Evolutionary conservation across 768 basidiomycete species (phyloP).

Genomic region (Leucosporidium creatinivorum): DNA sequence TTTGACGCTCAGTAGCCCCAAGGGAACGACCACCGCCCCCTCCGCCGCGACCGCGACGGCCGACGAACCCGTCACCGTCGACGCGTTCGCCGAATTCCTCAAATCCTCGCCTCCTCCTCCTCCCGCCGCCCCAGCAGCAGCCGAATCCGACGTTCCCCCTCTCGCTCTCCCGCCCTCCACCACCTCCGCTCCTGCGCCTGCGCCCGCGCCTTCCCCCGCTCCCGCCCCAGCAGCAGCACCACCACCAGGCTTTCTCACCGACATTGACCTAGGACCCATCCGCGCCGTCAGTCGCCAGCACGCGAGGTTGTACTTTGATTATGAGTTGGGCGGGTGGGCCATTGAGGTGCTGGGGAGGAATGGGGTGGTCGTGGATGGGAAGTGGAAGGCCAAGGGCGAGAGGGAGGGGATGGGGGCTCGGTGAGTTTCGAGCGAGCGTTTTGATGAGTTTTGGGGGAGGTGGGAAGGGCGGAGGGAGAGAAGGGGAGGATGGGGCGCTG

Average conservation of each 20-base stretch:
- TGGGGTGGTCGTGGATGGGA: slow-evolving; percentile 94
- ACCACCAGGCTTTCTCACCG: slow-evolving; percentile 5
- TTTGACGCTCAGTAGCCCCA: no score
- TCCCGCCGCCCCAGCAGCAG: not conserved
- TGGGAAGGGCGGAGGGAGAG: not conserved
- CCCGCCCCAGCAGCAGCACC: not conserved
- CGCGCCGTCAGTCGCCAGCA: slow-evolving; percentile 98
- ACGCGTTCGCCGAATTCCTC: slow-evolving; percentile 17
- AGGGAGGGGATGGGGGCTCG: slow-evolving; percentile 60
- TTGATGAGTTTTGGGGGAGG: not conserved
- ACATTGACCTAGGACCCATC: slow-evolving; percentile 79
- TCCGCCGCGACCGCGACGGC: not conserved
- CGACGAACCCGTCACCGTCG: not conserved
- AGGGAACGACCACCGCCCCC: no score
- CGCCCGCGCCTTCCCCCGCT: not conserved
- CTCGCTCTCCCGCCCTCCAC: slow-evolving; percentile 1
- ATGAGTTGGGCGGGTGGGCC: slow-evolving; percentile 59
- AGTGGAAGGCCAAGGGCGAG: slow-evolving; percentile 86
- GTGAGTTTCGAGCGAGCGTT: slow-evolving; percentile 53
- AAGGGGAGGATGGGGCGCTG: not conserved
- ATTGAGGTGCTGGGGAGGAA: slow-evolving; percentile 91
- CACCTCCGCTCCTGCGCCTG: not conserved
- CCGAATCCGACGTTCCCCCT: slow-evolving; percentile 3
- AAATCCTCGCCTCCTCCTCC: not conserved
- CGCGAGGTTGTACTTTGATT: slow-evolving; percentile 89